These are phyloP conservation scores for Nigrospora oryzae DNA, from an alignment of 2,329 filamentous ascomycete species.

Conservation along the genomic window DNA sequence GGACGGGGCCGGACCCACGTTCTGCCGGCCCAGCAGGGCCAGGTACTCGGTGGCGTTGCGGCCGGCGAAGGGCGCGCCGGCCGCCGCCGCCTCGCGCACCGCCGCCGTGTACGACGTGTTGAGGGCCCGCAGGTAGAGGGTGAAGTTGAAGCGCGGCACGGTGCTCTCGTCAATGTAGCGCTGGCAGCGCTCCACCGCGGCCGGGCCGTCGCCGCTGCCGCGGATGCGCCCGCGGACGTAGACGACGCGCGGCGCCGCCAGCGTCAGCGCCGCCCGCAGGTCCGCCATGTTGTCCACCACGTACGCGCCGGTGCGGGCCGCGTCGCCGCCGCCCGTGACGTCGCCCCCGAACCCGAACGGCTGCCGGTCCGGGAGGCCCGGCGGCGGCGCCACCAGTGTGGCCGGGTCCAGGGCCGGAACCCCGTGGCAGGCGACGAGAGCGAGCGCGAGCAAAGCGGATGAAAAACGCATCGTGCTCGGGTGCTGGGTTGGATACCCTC, in stretches of 20 bases:
- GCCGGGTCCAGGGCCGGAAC: too few species aligned
- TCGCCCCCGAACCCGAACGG: conserved; percentile 11
- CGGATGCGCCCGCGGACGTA: conserved; percentile 10
- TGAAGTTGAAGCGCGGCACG: conserved; percentile 9
- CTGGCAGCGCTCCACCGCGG: conserved; percentile 7
- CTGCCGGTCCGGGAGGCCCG: conserved; percentile 6
- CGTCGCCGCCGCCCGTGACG: conserved; percentile 7
- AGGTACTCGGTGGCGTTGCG: conserved; percentile 11
- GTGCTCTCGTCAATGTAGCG: conserved; percentile 10
- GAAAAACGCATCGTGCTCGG: too few species aligned
- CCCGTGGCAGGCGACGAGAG: too few species aligned
- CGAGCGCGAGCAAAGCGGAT: too few species aligned
- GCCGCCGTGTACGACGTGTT: conserved; percentile 10
- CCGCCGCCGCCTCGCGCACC: conserved; percentile 6
- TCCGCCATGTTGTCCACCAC: conserved; percentile 11
- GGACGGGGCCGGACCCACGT: conserved; percentile 2
- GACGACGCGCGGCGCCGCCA: conserved; percentile 7
- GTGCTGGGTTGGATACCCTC: too few species aligned
- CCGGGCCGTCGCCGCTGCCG: conserved; percentile 8
- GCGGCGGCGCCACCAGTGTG: not conserved
- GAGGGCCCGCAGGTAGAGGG: conserved; percentile 10
- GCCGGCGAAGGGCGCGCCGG: conserved; percentile 8
- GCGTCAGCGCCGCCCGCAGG: conserved; percentile 7
- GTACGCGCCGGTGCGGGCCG: conserved; percentile 5
- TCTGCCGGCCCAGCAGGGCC: conserved; percentile 8